Evolutionary conservation across 2,329 filamentous ascomycete genomes (phyloP), one percentile per base, ranked within the genome.

Genomic region (Apiospora rasikravindrae): DNA sequence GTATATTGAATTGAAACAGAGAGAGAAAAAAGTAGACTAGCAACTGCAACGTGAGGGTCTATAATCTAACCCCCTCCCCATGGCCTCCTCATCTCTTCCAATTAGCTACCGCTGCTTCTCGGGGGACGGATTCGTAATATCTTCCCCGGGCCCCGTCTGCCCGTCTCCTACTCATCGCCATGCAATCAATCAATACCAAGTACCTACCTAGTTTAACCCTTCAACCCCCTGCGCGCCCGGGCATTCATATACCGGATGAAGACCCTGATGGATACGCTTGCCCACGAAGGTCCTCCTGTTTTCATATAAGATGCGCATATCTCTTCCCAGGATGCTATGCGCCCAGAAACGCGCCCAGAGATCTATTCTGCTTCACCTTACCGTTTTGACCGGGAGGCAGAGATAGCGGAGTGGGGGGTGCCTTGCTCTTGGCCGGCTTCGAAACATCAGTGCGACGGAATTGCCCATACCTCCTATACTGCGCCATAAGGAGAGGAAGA

Each of bases 401-500:
- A 64, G 57, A 40, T 37, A 64, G 14, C n/a, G 33, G 57, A 64
- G 57, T 64, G 57, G 57, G 57, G 57, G 57, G 29, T 7, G 26
- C 29, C 22, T 40, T 64, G n/a, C 33, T 40, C 33, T 37, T 40
- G 57, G 57, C 33, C 14, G 29, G 33, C 57, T 14, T 40, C 57
- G 57, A 64, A 64, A 64, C 57, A 40, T 64, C 57, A 64, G 29
- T 64, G 57, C 57, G 57, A 40, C 57, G 57, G 57, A 64, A 64
- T 11, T 64, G 57, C 6, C 57, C 57, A 40, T 64, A 40, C 22
- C 53, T 61, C 29, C 29, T 33, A 37, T 61, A 8, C 29, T 61
- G 53, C 26, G 37, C 29, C 57, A 51, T 11, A 49, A 49, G 47
- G 2, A 19, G 44, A 22, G 19, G n/a, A 51, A n/a, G n/a, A n/a